Base-by-base conservation (phyloP, 352 stramenopile genomes). In the Aphanomyces invadans region DNA sequence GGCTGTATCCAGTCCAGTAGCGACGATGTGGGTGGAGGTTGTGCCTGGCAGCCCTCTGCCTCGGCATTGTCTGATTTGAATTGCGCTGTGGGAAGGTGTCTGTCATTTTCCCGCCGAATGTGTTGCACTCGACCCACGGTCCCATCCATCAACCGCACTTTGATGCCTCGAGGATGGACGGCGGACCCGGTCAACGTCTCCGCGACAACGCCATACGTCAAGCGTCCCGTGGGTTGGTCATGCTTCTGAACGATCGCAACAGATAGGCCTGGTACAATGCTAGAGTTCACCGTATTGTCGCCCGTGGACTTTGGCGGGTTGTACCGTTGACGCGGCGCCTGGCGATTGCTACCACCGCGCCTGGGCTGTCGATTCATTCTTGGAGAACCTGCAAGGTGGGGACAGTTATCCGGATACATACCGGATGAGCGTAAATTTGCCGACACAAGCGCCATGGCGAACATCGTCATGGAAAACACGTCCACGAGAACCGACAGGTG, bases 231-330 rank as follows among this genome's bases (percentile, higher is more conserved):
- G 15, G 60, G 60, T 28, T 67, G 60, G 32, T 67, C 60, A 36
- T 51, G 60, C 60, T 67, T 67, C 45, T 67, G 45, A 4, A 67
- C 60, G 60, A 67, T 21, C 15, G 60, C 60, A 15, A 67, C 60
- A 23, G 39, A 57, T 44, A 67, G 45, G 19, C 60, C 60, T 21
- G 60, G 60, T 17, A n/a, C 38, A 17, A 67, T 57, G 46, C 38
- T 51, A 36, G 11, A 21, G 49, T 67, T 67, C 9, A 56, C 21
- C 28, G 60, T 67, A 26, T 67, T 44, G 25, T 26, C 36, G 7
- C 49, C 49, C 36, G 12, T 33, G 29, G 49, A 57, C 36, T 15
- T 7, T 15, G 36, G 15, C 15, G 36, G 7, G 36, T 15, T 42
- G 7, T 42, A 15, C 7, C 15, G 36, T 42, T 42, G 36, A 42